Percentiles rank a stretch among this genome's conserved stretches.
These are phyloP conservation scores for Aureobasidium mangrovei DNA, from an alignment of 2,329 filamentous ascomycete species.

Conservation along the genomic window DNA sequence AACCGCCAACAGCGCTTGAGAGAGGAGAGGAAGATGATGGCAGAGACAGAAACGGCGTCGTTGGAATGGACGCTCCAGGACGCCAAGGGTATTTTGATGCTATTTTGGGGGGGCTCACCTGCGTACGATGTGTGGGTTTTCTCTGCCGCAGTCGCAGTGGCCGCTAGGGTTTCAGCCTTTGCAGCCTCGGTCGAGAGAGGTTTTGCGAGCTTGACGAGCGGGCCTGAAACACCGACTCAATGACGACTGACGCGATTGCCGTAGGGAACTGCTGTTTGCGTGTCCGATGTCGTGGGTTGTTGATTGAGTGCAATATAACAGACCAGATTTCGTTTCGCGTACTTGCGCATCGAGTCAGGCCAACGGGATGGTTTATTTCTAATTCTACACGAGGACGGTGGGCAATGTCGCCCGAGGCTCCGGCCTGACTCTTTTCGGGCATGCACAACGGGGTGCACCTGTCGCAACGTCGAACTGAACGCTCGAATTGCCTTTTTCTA, in stretches of 20 bases:
- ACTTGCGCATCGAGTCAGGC: neutral
- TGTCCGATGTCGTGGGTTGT: neutral
- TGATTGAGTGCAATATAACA: neutral
- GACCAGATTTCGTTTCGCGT: neutral
- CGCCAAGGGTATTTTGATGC: neutral
- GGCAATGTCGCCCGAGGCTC: conserved; percentile 1
- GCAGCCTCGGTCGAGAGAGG: too few species aligned
- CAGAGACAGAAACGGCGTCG: conserved; percentile 8
- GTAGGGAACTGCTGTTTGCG: neutral
- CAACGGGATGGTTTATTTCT: conserved; percentile 8
- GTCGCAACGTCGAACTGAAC: too few species aligned
- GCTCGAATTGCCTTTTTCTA: too few species aligned
- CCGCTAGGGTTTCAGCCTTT: too few species aligned
- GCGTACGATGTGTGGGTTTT: too few species aligned
- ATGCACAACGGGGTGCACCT: too few species aligned
- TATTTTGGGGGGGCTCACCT: too few species aligned
- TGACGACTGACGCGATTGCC: neutral
- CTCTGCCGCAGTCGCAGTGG: too few species aligned
- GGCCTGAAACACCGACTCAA: neutral
- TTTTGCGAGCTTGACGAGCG: too few species aligned
- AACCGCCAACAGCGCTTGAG: conserved; percentile 5
- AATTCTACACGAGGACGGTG: conserved; percentile 3
- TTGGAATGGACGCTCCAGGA: conserved; percentile 9
- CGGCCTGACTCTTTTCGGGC: too few species aligned
- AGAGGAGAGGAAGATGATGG: conserved; percentile 5